Percentiles rank a stretch among this genome's conserved stretches.
phyloP scores from a whole-genome alignment of 257 asterid genomes.

The Salvia hispanica region DNA sequence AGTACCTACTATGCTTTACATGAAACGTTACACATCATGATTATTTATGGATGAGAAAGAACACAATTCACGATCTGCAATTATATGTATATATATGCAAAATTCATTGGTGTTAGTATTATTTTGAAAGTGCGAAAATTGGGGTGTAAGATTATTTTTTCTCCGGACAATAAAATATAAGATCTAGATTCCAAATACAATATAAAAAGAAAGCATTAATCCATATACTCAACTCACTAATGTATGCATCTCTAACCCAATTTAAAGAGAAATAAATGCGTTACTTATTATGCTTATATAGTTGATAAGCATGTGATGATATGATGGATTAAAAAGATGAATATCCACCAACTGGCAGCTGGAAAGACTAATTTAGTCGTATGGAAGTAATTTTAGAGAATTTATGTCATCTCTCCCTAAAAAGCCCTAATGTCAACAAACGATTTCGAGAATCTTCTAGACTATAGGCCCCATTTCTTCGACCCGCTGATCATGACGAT shows the following conservation, averaged over 20 bases:
- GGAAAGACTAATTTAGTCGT: neutral
- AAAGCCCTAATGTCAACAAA: constrained; percentile 25
- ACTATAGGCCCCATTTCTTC: constrained; percentile 14
- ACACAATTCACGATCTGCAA: neutral
- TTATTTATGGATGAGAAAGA: neutral
- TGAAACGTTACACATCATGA: neutral
- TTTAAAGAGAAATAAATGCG: too few species aligned
- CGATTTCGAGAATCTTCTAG: constrained; percentile 32
- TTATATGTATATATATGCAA: too few species aligned
- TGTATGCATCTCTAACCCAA: too few species aligned
- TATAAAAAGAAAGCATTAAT: too few species aligned
- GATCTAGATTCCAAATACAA: too few species aligned
- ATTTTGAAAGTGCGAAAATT: too few species aligned
- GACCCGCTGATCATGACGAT: constrained; percentile 24
- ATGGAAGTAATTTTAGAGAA: constrained; percentile 21
- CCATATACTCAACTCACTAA: too few species aligned
- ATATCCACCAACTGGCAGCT: neutral
- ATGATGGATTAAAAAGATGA: neutral
- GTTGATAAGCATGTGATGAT: neutral
- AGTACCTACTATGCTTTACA: neutral
- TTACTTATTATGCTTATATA: neutral
- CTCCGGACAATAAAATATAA: too few species aligned
- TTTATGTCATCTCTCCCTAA: constrained; percentile 20
- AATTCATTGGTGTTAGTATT: too few species aligned
- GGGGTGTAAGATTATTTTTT: too few species aligned